Evolutionary conservation across 2,329 filamentous ascomycete species (phyloP), one percentile per base, ranked within the genome.

Genomic region (Neonectria hederae): DNA sequence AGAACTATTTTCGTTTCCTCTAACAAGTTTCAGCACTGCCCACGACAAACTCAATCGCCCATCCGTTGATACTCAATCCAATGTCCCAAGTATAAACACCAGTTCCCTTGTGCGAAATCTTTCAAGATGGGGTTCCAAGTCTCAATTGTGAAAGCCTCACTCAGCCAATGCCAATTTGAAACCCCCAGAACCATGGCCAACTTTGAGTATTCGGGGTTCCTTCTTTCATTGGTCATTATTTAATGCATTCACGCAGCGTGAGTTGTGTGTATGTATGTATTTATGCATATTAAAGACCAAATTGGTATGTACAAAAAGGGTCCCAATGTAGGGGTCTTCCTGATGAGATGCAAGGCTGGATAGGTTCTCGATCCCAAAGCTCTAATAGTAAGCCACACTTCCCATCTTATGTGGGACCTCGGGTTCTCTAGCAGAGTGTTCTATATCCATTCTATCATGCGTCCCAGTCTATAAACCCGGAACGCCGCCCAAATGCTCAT

Each of bases 401-500:
- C 14, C 35, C 8, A 32, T 28, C 46, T n/a, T 26, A 9, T 26
- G n/a, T 17, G 38, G 38, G 35, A 22, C 21, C 38, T 48, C n/a
- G 22, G 19, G 3, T 53, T 45, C 32, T 45, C 35, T 17, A 28
- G 21, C 19, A 38, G n/a, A 26, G 30, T 21, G 10, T 48, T 53
- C 14, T 53, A 54, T 51, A 62, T 46, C 32, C 48, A 38, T 28
- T 58, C 53, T 53, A 58, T 62, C 30, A 14, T 17, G 42, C 30
- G 28, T 53, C 32, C 42, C 22, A 32, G 51, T 55, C 51, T 45
- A 30, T 53, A 14, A 30, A 56, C 10, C 57, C 62, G 17, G 46
- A 61, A 64, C 62, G 56, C 62, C 62, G 46, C 30, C 52, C 45
- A 52, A 42, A 63, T 55, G 55, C 43, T 21, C 11, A 38, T 55